Evolutionary conservation across 805 yeast genomes (phyloP).

Genomic region (Myxozyma kluyveri): DNA sequence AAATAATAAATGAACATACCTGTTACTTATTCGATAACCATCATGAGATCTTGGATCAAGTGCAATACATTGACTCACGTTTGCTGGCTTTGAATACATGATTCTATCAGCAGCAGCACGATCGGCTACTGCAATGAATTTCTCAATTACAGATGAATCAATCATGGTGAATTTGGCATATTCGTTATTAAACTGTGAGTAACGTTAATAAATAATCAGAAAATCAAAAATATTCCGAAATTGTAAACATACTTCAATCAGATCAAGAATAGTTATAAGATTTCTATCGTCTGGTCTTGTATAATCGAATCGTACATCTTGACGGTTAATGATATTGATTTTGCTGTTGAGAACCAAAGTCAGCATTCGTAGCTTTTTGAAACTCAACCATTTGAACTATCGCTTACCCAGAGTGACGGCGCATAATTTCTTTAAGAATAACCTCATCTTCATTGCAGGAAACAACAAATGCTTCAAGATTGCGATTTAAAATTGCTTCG

Average conservation of each 20-base stretch:
- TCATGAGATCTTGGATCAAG: constrained; percentile 46
- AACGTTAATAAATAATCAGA: not conserved
- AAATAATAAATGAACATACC: constrained; percentile 1
- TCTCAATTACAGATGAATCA: constrained; percentile 58
- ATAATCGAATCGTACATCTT: constrained; percentile 58
- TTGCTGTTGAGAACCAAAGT: constrained; percentile 32
- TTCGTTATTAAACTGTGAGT: constrained; percentile 45
- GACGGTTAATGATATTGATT: constrained; percentile 50
- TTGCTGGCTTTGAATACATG: constrained; percentile 40
- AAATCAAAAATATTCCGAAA: not conserved
- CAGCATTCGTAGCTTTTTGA: not conserved
- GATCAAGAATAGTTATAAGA: constrained; percentile 57
- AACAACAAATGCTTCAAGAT: constrained; percentile 66
- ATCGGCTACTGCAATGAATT: constrained; percentile 51
- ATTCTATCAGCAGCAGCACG: constrained; percentile 51
- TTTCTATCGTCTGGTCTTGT: constrained; percentile 43
- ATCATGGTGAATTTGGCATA: constrained; percentile 60
- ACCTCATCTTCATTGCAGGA: constrained; percentile 58
- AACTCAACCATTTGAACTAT: constrained; percentile 18
- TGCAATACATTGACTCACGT: constrained; percentile 46
- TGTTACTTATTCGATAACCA: constrained; percentile 43
- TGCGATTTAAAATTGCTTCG: constrained; percentile 52
- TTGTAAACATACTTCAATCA: constrained; percentile 41
- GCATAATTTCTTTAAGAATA: constrained; percentile 21
- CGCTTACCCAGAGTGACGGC: constrained; percentile 37